Conservation (phyloP, 2,329 filamentous ascomycete genomes). For the Epichloe sp. region DNA sequence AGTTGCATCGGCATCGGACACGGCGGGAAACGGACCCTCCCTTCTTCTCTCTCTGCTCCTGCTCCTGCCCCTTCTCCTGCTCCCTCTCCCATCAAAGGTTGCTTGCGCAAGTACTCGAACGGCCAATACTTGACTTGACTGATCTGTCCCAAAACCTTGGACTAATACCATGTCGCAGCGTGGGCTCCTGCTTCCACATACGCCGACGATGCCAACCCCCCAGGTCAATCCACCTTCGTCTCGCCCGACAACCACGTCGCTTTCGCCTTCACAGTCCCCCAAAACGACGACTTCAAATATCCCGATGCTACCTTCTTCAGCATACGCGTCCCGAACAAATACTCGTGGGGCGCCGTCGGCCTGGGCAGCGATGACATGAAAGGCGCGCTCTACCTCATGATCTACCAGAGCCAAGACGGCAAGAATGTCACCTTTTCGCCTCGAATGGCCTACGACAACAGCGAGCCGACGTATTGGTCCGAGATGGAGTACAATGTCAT, state of each 20-base stretch:
- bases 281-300: slow-evolving; percentile 28
- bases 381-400: slow-evolving; percentile 38
- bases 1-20: neutral
- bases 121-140: neutral
- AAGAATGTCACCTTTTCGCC: slow-evolving; percentile 43
- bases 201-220: slow-evolving; percentile 16
- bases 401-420: slow-evolving; percentile 34
- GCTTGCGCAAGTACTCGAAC: neutral
- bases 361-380: slow-evolving; percentile 39
- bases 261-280: slow-evolving; percentile 38
- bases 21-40: neutral
- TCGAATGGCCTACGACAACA: slow-evolving; percentile 34
- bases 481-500: slow-evolving; percentile 32
- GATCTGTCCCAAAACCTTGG: neutral
- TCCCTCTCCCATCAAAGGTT: neutral
- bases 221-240: slow-evolving; percentile 29
- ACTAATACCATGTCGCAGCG: slow-evolving; percentile 7
- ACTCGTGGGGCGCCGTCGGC: slow-evolving; percentile 42
- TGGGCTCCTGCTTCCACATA: slow-evolving; percentile 11
- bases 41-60: too few species aligned
- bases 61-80: too few species aligned
- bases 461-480: slow-evolving; percentile 36
- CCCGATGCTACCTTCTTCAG: slow-evolving; percentile 33
- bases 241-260: slow-evolving; percentile 28
- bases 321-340: slow-evolving; percentile 30